Evolutionary conservation across 352 stramenopile genomes (phyloP), one percentile per base, ranked within the genome.

Genomic region (Albugo candida): DNA sequence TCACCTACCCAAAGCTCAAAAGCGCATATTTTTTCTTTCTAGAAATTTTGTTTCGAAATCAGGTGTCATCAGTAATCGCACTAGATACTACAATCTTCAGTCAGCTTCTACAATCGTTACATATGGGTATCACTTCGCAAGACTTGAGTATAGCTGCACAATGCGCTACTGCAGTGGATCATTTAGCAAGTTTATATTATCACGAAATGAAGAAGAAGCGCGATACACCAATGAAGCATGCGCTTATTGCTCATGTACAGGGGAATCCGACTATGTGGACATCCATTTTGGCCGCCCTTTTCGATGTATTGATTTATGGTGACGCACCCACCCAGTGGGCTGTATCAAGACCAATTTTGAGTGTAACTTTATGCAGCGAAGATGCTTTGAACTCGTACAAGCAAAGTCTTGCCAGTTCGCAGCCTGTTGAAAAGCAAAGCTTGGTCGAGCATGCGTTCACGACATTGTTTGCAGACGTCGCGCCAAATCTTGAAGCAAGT

Each of bases 1-100:
- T 97, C 67, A 78, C 77, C 27, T 98, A 97, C 68, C 92, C 93
- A 11, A 98, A 98, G 65, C 72, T 99, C 42, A 97, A 93, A 63
- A 96, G 95, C 56, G 88, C 92, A 10, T 98, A 97, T 60, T 99
- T 96, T 54, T 88, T 86, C 60, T 98, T 98, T 56, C 63, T 98
- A 41, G 93, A 98, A 64, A 97, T 98, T 48, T 67, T 99, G 10
- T 98, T 98, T 66, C 83, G 92, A 38, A 97, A 96, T 66, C 95
- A 99, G 61, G 83, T 96, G 48, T 83, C 87, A 47, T 95, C 83
- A 0, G 79, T 97, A 0, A 83, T 97, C 36, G 70, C 74, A 11
- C 64, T 98, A 14, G 86, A 97, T 40, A 86, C 83, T 17, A 69
- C 55, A 19, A 91, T 97, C 24, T 98, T 98, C 52, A 92, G 93